Evolutionary conservation across 768 basidiomycete species (phyloP).

Genomic region (Artomyces pyxidatus): DNA sequence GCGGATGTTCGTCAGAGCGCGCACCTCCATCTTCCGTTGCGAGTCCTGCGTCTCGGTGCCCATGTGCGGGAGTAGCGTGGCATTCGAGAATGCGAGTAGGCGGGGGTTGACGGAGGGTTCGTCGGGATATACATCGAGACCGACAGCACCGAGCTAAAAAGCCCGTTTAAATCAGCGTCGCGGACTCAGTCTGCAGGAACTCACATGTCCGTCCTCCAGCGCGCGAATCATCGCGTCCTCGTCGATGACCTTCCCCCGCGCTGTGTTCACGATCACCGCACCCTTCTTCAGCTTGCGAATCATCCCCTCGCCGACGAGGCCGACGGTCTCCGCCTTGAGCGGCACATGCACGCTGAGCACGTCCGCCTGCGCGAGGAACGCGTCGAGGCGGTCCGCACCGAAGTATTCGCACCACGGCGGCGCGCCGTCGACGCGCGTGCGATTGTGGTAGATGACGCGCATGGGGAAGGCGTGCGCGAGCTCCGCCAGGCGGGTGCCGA

Average conservation of each 20-base stretch:
- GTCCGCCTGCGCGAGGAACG: slow-evolving; percentile 64
- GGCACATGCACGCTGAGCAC: slow-evolving; percentile 86
- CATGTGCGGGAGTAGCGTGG: slow-evolving; percentile 86
- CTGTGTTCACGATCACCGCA: slow-evolving; percentile 77
- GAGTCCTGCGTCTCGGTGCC: slow-evolving; percentile 82
- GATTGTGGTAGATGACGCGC: slow-evolving; percentile 78
- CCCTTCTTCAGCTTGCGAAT: slow-evolving; percentile 74
- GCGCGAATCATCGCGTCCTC: slow-evolving; percentile 83
- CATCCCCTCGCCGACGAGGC: slow-evolving; percentile 65
- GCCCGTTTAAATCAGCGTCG: neutral
- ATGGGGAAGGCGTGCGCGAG: slow-evolving; percentile 78
- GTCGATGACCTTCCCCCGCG: slow-evolving; percentile 85
- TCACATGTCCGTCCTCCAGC: slow-evolving; percentile 79
- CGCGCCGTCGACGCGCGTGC: slow-evolving; percentile 46
- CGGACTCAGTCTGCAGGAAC: slow-evolving; percentile 22
- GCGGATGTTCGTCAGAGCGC: slow-evolving; percentile 69
- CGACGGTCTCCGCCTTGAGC: slow-evolving; percentile 62
- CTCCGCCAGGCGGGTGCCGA: slow-evolving; percentile 62
- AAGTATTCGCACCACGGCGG: slow-evolving; percentile 77
- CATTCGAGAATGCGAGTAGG: slow-evolving; percentile 72
- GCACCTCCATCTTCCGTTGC: slow-evolving; percentile 75
- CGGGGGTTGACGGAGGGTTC: slow-evolving; percentile 77
- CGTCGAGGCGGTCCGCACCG: slow-evolving; percentile 44
- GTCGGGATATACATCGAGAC: slow-evolving; percentile 81
- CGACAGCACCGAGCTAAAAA: slow-evolving; percentile 63